Percentiles rank a stretch among this genome's conserved stretches.
phyloP scores from a whole-genome alignment of 202 grass and related monocot genomes.

The Bolboschoenoplectus hybrid region DNA sequence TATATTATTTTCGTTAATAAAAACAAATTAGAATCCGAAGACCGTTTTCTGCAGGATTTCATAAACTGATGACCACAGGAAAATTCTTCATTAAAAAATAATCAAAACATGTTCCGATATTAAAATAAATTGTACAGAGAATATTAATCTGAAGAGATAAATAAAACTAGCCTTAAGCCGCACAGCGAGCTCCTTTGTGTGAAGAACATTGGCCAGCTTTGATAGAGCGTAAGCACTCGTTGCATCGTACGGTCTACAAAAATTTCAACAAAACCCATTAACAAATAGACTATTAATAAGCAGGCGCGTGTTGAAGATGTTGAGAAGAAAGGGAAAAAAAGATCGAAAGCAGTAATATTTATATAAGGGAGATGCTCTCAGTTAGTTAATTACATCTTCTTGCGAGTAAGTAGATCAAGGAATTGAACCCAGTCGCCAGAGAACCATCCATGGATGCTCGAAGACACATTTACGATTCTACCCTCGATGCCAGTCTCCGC shows the following conservation, averaged over 20 bases:
- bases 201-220: constrained; percentile 84
- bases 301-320: not conserved
- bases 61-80: not conserved
- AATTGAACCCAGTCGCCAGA: constrained; percentile 80
- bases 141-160: not conserved
- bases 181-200: constrained; percentile 69
- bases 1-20: not conserved
- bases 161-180: constrained; percentile 55
- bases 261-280: not conserved
- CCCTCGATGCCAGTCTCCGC: constrained; percentile 59
- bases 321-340: not conserved
- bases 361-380: not conserved
- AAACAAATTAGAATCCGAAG: not conserved
- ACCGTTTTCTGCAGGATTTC: not conserved
- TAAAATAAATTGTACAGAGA: not conserved
- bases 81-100: not conserved
- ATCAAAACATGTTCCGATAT: not conserved
- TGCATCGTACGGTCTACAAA: constrained; percentile 71
- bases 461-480: constrained; percentile 88
- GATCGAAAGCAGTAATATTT: not conserved
- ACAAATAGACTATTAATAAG: not conserved
- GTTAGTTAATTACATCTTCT: constrained; percentile 64
- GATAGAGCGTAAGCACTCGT: constrained; percentile 91
- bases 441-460: constrained; percentile 95
- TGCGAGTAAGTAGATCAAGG: constrained; percentile 67